A percentile compares a stretch with the other conserved stretches of the same genome.
phyloP scores from a whole-genome alignment of 2,329 filamentous ascomycete genomes.

The Claviceps sp. region DNA sequence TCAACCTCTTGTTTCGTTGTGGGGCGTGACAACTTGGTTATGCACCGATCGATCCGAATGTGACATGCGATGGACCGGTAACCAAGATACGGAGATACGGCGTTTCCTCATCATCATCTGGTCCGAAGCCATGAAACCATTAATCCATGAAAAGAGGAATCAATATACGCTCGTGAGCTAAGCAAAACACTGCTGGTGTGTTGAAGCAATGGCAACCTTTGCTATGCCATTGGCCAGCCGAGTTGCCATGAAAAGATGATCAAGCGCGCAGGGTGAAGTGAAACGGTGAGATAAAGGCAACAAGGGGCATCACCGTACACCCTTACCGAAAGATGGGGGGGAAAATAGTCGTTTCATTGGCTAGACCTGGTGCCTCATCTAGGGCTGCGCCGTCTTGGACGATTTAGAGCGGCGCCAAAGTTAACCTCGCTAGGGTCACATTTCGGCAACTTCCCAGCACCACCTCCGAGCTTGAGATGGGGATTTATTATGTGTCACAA shows the following conservation, averaged over 20 bases:
- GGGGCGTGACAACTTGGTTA: neutral
- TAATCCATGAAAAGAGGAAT: neutral
- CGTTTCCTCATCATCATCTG: neutral
- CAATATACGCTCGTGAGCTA: neutral
- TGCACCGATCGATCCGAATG: neutral
- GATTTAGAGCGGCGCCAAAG: neutral
- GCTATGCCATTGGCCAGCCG: neutral
- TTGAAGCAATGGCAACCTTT: neutral
- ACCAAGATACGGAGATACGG: neutral
- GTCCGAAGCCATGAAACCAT: neutral
- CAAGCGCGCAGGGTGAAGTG: slow-evolving; percentile 1
- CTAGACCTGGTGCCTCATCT: neutral
- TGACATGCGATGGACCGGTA: neutral
- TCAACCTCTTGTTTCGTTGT: neutral
- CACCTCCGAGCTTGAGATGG: neutral
- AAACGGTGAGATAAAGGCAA: neutral
- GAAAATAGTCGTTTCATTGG: slow-evolving; percentile 1
- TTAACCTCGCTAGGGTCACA: slow-evolving; percentile 8
- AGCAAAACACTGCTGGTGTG: neutral
- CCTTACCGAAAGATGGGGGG: neutral
- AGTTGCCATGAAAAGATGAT: neutral
- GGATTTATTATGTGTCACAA: slow-evolving; percentile 2
- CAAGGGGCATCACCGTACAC: slow-evolving; percentile 1
- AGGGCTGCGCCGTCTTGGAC: slow-evolving; percentile 1
- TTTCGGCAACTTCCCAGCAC: slow-evolving; percentile 7